Evolutionary conservation across 176 grass and related monocot genomes (phyloP), one percentile per base, ranked within the genome.

Genomic region (Urochloa ruziziensis): DNA sequence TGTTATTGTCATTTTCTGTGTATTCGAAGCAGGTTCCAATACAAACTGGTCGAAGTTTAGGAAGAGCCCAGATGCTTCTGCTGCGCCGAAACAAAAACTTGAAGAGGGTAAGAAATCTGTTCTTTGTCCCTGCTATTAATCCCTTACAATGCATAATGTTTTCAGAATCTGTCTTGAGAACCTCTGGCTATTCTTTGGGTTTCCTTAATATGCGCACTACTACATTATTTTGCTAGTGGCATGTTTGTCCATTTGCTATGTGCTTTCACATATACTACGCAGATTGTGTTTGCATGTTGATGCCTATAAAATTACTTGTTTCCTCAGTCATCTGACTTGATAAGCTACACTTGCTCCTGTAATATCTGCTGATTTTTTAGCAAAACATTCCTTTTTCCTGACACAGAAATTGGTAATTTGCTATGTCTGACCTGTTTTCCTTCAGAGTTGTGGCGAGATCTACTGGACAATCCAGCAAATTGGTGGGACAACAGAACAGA

Each of bases 401-500:
- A 9, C 49, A 25, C 17, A 35, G 36, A 1, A 33, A 74, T 47
- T 1, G 27, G 40, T 13, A 24, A 0, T 42, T 86, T 65, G 32
- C 21, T 1, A 19, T 8, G 11, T 43, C 10, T 57, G 6, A 39
- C 30, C 1, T 73, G 3, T 44, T 79, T 79, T 24, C 40, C 87
- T 92, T 51, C 85, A 99, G 93, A 63, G 40, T 67, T 76, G 67
- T 99, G 89, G 96, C 87, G 68, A 37, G 74, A 79, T 77, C 83
- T 99, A 39, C 30, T 96, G 80, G 83, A 90, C 54, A 96, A 89
- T 77, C 89, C 89, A 35, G 65, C 58, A 21, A 78, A 86, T 40
- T 99, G 96, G 93, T 96, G 89, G 93, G 96, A 99, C 83, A 94
- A 96, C 62, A 35, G 96, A 69, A 62, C 74, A 57, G 81, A 81